Evolutionary conservation across 345 rosid species (phyloP), one percentile per base, ranked within the genome.

Genomic region (Hirschfeldia incana): DNA sequence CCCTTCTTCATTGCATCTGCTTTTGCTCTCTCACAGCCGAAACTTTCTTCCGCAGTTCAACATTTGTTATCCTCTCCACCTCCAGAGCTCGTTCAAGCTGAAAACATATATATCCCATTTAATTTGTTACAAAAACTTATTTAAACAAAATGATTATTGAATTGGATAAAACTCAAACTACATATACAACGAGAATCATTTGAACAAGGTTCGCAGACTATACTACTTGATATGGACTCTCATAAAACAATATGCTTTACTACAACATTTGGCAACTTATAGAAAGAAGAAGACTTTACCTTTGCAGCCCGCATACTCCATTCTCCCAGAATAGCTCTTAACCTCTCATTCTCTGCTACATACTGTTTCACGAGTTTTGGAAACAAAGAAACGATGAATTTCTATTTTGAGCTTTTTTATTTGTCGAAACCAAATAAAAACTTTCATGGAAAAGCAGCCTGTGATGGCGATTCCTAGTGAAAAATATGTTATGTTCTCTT

Each of bases 281-380:
- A n/a, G n/a, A n/a, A n/a, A n/a, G n/a, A n/a, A n/a, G 62, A 67
- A 27, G 12, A 34, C 13, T 0, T 26, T 89, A 95, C 99, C 97
- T 92, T 95, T 5, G 99, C 98, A 34, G 99, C 96, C 32, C 94
- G 87, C 60, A 91, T 75, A 67, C 98, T 95, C 99, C 99, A 95
- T 83, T 95, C 98, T 77, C 96, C 93, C 61, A 95, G 86, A 49
- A 95, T 93, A 55, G 98, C 97, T 84, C 99, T 87, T 37, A 95
- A 88, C 77, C 99, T 90, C 81, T 93, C 99, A 44, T 92, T 91
- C 84, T 95, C 99, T 80, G 92, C 93, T 12, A 91, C 92, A 53
- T 90, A 93, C 99, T 91, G 88, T 82, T 80, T 75, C 72, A 76
- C 61, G 66, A 53, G 58, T 66, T 42, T 61, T 39, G 33, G 61